Evolutionary conservation across 139 green algal genomes (phyloP).

Genomic region (Choricystis sp.): DNA sequence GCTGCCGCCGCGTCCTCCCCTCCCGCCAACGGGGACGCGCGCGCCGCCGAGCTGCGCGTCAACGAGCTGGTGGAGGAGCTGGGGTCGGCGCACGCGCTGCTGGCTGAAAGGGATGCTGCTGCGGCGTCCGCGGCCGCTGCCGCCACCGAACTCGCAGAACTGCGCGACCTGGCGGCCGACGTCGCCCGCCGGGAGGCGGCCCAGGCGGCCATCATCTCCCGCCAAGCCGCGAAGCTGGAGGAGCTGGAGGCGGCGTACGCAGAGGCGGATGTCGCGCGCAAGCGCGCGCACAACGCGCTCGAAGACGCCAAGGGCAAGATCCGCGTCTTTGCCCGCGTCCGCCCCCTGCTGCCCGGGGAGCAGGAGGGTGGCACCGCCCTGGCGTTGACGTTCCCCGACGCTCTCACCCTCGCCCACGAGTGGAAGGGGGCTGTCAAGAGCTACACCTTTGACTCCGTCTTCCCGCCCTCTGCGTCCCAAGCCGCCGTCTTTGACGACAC

Average conservation of each 20-base stretch:
- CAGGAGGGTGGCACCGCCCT: conserved; percentile 4
- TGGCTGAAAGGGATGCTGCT: conserved; percentile 24
- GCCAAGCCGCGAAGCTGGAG: conserved; percentile 66
- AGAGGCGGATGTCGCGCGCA: conserved; percentile 38
- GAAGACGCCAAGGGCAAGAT: conserved; percentile 98
- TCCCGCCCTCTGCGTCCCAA: conserved; percentile 31
- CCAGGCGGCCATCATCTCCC: conserved; percentile 57
- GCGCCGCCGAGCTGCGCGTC: too few relatives aligned
- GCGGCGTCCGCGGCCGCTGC: conserved; percentile 2
- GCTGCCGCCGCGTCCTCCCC: too few relatives aligned
- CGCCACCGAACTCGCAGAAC: conserved; percentile 69
- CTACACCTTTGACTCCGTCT: conserved; percentile 85
- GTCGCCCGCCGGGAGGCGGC: conserved; percentile 75
- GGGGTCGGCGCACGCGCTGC: conserved; percentile 37
- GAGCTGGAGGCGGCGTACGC: conserved; percentile 86
- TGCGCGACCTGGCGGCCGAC: conserved; percentile 82
- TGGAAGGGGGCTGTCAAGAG: conserved; percentile 87
- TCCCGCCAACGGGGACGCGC: too few relatives aligned
- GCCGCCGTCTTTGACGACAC: conserved; percentile 87
- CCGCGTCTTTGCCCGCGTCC: conserved; percentile 76
- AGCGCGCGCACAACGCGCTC: conserved; percentile 70
- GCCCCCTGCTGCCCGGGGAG: conserved; percentile 79
- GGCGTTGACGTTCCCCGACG: conserved; percentile 49
- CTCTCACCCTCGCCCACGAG: conserved; percentile 69
- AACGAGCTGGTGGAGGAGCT: conserved; percentile 65